These are phyloP conservation scores for Eimeria necatrix DNA, from an alignment of 169 alveolate genomes.

Conservation along the genomic window DNA sequence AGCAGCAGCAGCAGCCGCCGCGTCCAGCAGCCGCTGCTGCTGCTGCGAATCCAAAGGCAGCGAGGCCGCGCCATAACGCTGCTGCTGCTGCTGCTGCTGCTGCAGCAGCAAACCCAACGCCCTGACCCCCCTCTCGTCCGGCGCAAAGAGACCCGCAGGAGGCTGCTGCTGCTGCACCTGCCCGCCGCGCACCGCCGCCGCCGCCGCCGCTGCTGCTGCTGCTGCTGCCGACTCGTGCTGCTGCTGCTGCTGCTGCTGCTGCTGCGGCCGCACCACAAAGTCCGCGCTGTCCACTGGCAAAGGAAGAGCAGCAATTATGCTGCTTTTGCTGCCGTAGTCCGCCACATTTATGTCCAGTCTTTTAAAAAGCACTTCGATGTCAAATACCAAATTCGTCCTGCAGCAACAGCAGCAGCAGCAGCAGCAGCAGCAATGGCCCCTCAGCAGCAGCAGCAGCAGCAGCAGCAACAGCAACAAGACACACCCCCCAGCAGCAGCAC, in stretches of 20 bases:
- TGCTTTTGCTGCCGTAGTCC: slow-evolving; percentile 78
- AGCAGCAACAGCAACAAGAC: too few relatives aligned
- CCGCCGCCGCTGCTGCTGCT: slow-evolving; percentile 80
- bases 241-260: slow-evolving; percentile 39
- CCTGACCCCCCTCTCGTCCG: slow-evolving; percentile 45
- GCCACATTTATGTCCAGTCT: slow-evolving; percentile 86
- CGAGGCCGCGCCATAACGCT: neutral
- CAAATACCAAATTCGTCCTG: slow-evolving; percentile 92
- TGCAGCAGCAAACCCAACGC: slow-evolving; percentile 64
- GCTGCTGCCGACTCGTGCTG: slow-evolving; percentile 30
- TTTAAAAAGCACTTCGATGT: slow-evolving; percentile 93
- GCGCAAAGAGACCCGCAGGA: neutral
- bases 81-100: slow-evolving; percentile 69
- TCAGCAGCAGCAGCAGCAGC: too few relatives aligned
- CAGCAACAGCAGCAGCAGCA: slow-evolving; percentile 2
- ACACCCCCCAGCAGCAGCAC: too few relatives aligned
- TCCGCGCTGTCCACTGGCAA: slow-evolving; percentile 56
- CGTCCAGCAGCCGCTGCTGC: slow-evolving; percentile 19
- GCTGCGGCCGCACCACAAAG: slow-evolving; percentile 53
- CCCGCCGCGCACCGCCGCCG: slow-evolving; percentile 32
- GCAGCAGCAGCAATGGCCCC: slow-evolving; percentile 10
- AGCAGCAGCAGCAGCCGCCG: slow-evolving; percentile 55
- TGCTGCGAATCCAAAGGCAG: slow-evolving; percentile 54
- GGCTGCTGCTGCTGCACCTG: slow-evolving; percentile 68
- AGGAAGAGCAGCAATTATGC: slow-evolving; percentile 49